Base-by-base conservation (phyloP, 129 eudicot genomes). In the Centaurea solstitialis region DNA sequence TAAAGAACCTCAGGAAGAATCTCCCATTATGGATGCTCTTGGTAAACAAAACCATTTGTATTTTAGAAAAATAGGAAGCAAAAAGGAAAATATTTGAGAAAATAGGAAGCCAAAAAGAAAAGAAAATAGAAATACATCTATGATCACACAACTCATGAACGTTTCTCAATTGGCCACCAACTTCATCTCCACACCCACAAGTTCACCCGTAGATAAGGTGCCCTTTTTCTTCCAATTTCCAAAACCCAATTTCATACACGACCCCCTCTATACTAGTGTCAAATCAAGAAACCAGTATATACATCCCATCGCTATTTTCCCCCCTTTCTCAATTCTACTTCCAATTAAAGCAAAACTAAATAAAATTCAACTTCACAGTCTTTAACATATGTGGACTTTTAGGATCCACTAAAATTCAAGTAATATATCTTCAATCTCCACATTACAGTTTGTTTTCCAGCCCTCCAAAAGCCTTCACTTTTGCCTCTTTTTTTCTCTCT, bases 321-420 rank as follows among this genome's bases (percentile, higher is more conserved):
- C 18, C 76, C 61, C 18, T 45, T 67, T 67, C 68, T 64, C 12
- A 26, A 22, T 82, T 82, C 75, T 7, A 61, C 78, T 33, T 76
- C 74, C 78, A 76, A 76, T 70, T 70, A 37, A 76, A 82, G 72
- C 77, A 76, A 70, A 71, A 38, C 47, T 13, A 26, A 53, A 79
- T 13, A 26, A 53, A 79, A 5, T 68, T 68, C 81, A 15, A 41
- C 24, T 37, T 75, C 68, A 33, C 30, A 26, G 2, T n/a, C n/a
- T n/a, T n/a, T 2, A 59, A 66, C 74, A 59, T 86, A 86, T 89
- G 93, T 89, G 93, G 90, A 87, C 84, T 39, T 77, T 71, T 73
- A 10, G 81, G 87, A 84, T 87, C 93, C 93, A 89, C 93, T 84
- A 81, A 79, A 89, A 18, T 68, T 10, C n/a, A 3, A 33, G 37